Evolutionary conservation across 257 asterid genomes (phyloP).

Genomic region (Paulownia fortunei): DNA sequence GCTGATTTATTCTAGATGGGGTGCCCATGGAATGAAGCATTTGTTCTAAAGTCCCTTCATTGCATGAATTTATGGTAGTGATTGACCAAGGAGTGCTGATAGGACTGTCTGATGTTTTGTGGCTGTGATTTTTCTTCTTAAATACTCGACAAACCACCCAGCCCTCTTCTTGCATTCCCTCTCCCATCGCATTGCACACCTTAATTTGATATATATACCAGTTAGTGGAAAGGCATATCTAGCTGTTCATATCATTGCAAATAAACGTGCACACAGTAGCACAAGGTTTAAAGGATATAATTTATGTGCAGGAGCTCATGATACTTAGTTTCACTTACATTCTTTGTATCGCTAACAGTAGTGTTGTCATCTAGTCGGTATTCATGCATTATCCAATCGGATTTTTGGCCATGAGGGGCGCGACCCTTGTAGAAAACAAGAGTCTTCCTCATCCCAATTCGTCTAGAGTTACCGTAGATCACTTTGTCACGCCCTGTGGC

Average conservation of each 20-base stretch:
- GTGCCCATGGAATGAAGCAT: constrained; percentile 46
- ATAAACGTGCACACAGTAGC: too few relatives aligned
- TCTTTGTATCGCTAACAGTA: background rate
- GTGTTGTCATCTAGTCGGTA: constrained; percentile 53
- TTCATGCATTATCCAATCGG: constrained; percentile 77
- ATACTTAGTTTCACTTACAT: constrained; percentile 26
- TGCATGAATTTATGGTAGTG: constrained; percentile 18
- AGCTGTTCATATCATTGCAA: too few relatives aligned
- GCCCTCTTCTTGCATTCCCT: constrained; percentile 53
- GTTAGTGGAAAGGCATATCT: background rate
- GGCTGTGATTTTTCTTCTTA: constrained; percentile 52
- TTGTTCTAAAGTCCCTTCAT: constrained; percentile 48
- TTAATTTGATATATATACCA: background rate
- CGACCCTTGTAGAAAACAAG: constrained; percentile 77
- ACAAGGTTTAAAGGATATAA: too few relatives aligned
- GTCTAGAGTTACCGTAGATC: constrained; percentile 43
- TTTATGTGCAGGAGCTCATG: too few relatives aligned
- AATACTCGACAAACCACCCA: constrained; percentile 75
- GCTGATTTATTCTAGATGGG: constrained; percentile 21
- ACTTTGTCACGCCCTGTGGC: constrained; percentile 79
- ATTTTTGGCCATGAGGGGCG: constrained; percentile 71
- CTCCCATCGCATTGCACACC: constrained; percentile 38
- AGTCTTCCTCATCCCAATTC: constrained; percentile 73
- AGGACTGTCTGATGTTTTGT: constrained; percentile 26
- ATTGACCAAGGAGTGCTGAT: constrained; percentile 6